A percentile compares a stretch with the other conserved stretches of the same genome.
Conservation (phyloP, 2,329 filamentous ascomycete genomes). For the Colletotrichum lindemuthianum region DNA sequence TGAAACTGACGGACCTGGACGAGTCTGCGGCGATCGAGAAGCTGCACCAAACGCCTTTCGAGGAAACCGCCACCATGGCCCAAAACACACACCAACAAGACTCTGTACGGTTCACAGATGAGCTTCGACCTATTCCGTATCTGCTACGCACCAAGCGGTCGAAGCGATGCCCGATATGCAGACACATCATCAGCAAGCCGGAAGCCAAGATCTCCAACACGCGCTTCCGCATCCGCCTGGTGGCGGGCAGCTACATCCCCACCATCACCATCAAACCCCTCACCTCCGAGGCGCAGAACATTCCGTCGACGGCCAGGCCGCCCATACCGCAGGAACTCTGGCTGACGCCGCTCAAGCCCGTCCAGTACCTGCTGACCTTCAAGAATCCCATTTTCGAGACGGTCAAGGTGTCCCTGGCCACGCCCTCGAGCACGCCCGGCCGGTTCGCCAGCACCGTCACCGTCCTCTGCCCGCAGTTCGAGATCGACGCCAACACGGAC, state of each 20-base stretch:
- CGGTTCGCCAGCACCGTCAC: constrained; percentile 84
- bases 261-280: constrained; percentile 78
- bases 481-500: constrained; percentile 90
- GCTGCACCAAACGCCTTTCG: constrained; percentile 70
- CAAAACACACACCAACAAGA: constrained; percentile 63
- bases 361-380: constrained; percentile 89
- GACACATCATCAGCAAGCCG: constrained; percentile 94
- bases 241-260: constrained; percentile 90
- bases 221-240: constrained; percentile 90
- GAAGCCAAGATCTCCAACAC: constrained; percentile 90
- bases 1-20: constrained; percentile 70
- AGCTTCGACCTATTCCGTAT: constrained; percentile 83
- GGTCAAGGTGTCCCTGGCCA: constrained; percentile 87
- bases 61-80: constrained; percentile 63
- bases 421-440: constrained; percentile 81
- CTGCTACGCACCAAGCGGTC: constrained; percentile 91
- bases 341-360: constrained; percentile 67
- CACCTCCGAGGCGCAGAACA: constrained; percentile 45
- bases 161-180: constrained; percentile 91
- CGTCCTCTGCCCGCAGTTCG: constrained; percentile 92
- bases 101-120: constrained; percentile 71
- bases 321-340: constrained; percentile 49
- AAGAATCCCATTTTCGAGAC: constrained; percentile 94
- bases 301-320: constrained; percentile 38
- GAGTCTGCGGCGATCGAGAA: constrained; percentile 70